A percentile compares a stretch with the other conserved stretches of the same genome.
Conservation (phyloP, 2,329 filamentous ascomycete species). For the Colletotrichum sidae region DNA sequence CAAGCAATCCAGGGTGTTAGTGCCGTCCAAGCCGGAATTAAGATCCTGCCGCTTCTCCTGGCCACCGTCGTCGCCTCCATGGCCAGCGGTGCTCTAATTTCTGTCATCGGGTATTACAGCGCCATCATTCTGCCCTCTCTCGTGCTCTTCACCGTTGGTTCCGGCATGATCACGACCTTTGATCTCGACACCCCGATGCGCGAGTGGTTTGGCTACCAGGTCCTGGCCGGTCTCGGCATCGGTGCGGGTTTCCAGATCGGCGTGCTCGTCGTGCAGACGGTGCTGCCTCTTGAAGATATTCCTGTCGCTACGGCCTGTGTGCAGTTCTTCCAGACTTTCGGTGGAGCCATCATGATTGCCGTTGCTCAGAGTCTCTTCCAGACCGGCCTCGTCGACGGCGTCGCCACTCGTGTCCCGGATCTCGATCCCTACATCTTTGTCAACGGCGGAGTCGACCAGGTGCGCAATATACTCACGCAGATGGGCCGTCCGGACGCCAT, state of each 20-base stretch:
- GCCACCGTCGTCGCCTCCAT: slow-evolving; percentile 62
- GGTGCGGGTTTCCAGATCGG: slow-evolving; percentile 61
- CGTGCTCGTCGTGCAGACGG: slow-evolving; percentile 64
- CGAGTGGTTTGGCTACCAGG: slow-evolving; percentile 70
- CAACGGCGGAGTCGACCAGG: slow-evolving; percentile 64
- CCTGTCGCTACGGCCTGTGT: slow-evolving; percentile 64
- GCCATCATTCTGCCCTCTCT: slow-evolving; percentile 56
- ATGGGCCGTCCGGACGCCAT: slow-evolving; percentile 56
- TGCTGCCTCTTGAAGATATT: slow-evolving; percentile 59
- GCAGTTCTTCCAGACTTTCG: slow-evolving; percentile 73
- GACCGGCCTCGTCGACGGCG: slow-evolving; percentile 67
- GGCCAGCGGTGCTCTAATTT: slow-evolving; percentile 55
- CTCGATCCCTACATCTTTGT: slow-evolving; percentile 62
- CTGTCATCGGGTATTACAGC: slow-evolving; percentile 56
- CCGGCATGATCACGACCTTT: slow-evolving; percentile 67
- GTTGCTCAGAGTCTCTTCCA: slow-evolving; percentile 76
- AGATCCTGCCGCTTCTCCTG: slow-evolving; percentile 64
- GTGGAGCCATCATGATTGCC: slow-evolving; percentile 73
- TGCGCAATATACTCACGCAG: slow-evolving; percentile 55
- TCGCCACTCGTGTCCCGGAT: slow-evolving; percentile 57
- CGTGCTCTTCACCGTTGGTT: slow-evolving; percentile 57
- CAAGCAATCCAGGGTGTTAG: slow-evolving; percentile 64
- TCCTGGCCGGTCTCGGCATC: slow-evolving; percentile 65
- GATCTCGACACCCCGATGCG: slow-evolving; percentile 56
- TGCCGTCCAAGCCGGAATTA: slow-evolving; percentile 66